Conservation (phyloP, 129 eudicot species). For the Rutidosis leptorrhynchoides region DNA sequence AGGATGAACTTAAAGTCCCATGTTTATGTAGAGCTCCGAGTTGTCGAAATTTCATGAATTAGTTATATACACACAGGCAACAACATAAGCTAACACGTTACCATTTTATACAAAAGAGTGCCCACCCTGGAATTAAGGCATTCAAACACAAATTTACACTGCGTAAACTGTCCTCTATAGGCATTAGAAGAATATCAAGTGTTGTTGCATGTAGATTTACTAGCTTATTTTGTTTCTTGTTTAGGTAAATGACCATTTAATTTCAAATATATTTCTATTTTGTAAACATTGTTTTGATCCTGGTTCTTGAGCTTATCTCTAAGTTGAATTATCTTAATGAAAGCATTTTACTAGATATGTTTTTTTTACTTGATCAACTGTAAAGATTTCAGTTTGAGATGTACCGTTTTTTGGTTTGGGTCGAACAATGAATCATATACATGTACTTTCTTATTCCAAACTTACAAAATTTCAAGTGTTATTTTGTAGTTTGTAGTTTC, state of each 20-base stretch:
- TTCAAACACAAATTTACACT: background rate
- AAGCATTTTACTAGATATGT: background rate
- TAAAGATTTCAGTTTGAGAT: background rate
- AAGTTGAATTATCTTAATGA: background rate
- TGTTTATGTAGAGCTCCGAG: slow-evolving; percentile 75
- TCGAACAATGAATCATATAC: background rate
- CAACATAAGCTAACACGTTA: background rate
- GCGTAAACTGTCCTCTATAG: slow-evolving; percentile 16
- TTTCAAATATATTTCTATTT: background rate
- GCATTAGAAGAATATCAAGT: slow-evolving; percentile 25
- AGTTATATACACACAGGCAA: slow-evolving; percentile 9
- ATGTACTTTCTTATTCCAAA: background rate
- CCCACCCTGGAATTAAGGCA: slow-evolving; percentile 2
- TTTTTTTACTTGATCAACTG: background rate
- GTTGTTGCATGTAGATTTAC: slow-evolving; percentile 12
- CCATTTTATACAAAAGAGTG: slow-evolving; percentile 15
- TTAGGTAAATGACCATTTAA: background rate
- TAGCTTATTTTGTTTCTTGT: background rate
- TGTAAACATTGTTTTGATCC: background rate
- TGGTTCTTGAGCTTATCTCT: slow-evolving; percentile 12
- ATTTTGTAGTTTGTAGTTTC: background rate
- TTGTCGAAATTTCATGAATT: slow-evolving; percentile 79
- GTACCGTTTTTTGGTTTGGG: background rate
- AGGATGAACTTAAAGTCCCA: slow-evolving; percentile 74
- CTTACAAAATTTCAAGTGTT: no score